Evolutionary conservation across 2,329 filamentous ascomycete species (phyloP).

Genomic region (Leptographium galeiforme): DNA sequence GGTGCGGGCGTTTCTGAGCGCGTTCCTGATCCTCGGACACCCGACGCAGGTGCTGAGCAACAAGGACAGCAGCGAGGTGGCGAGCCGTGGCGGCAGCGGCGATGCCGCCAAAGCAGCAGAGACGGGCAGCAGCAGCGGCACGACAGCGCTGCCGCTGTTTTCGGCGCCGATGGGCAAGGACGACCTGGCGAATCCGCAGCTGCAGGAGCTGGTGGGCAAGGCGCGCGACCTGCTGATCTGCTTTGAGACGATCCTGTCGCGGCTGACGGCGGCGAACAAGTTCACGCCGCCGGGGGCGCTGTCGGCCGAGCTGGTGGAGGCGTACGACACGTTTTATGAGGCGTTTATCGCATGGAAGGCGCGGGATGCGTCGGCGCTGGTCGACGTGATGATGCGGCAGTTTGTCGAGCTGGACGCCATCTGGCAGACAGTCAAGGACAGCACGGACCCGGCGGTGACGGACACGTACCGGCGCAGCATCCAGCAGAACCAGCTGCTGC

Average conservation of each 20-base stretch:
- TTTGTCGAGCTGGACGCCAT: conserved; percentile 77
- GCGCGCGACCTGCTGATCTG: conserved; percentile 62
- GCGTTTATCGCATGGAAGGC: conserved; percentile 78
- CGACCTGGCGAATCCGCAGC: conserved; percentile 46
- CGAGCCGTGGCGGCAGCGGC: background rate
- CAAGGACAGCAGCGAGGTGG: conserved; percentile 33
- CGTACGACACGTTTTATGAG: conserved; percentile 61
- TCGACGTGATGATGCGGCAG: conserved; percentile 76
- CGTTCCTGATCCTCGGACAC: conserved; percentile 68
- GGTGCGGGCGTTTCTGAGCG: conserved; percentile 64
- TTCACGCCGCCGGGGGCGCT: conserved; percentile 52
- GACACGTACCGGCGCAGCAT: conserved; percentile 70
- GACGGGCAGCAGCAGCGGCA: background rate
- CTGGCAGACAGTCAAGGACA: conserved; percentile 70
- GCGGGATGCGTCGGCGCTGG: conserved; percentile 61
- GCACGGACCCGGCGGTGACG: conserved; percentile 58
- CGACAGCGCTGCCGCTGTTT: background rate
- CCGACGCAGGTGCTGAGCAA: conserved; percentile 65
- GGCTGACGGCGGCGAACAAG: conserved; percentile 51
- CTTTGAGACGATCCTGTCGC: conserved; percentile 62
- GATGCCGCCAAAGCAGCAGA: background rate
- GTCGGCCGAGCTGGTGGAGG: conserved; percentile 49
- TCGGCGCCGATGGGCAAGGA: conserved; percentile 29
- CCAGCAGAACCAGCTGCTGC: conserved; percentile 64
- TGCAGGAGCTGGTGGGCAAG: conserved; percentile 62